These are phyloP conservation scores for Dactylellina leptospora DNA, from an alignment of 2,329 filamentous ascomycete species.

Conservation along the genomic window DNA sequence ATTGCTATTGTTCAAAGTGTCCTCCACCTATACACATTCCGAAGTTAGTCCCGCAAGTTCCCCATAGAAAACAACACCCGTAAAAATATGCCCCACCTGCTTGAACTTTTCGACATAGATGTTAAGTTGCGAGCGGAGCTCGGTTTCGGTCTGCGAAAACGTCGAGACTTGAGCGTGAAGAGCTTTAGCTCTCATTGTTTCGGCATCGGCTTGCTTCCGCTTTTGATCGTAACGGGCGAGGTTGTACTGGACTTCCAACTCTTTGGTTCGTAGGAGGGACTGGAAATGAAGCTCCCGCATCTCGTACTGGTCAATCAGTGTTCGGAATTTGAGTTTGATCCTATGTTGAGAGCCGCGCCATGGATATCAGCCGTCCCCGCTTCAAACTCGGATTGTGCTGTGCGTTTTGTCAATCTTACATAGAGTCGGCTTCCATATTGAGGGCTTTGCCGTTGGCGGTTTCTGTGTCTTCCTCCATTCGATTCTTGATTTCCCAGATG, in stretches of 20 bases:
- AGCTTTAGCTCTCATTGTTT: conserved; percentile 80
- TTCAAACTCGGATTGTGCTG: neutral
- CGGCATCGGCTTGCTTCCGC: conserved; percentile 84
- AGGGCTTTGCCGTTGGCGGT: conserved; percentile 80
- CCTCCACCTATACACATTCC: conserved; percentile 77
- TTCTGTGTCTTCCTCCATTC: conserved; percentile 77
- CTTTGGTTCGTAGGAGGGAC: conserved; percentile 88
- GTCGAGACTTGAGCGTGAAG: conserved; percentile 91
- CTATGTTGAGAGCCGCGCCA: conserved; percentile 63
- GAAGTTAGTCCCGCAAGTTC: conserved; percentile 16
- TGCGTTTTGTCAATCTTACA: conserved; percentile 67
- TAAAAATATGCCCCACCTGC: conserved; percentile 73
- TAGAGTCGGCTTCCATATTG: conserved; percentile 86
- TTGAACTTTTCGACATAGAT: conserved; percentile 99
- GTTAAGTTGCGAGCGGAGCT: conserved; percentile 92
- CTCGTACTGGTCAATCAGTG: conserved; percentile 95
- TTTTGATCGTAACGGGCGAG: conserved; percentile 88
- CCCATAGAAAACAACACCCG: conserved; percentile 53
- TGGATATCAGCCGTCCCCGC: conserved; percentile 11
- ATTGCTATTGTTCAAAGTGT: conserved; percentile 97
- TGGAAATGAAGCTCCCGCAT: conserved; percentile 93
- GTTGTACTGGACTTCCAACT: conserved; percentile 92
- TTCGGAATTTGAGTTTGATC: conserved; percentile 87
- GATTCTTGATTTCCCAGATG: conserved; percentile 57
- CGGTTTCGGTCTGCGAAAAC: conserved; percentile 94